Evolutionary conservation across 2,329 filamentous ascomycete species (phyloP).

Genomic region (Teratosphaeria epicoccoides): DNA sequence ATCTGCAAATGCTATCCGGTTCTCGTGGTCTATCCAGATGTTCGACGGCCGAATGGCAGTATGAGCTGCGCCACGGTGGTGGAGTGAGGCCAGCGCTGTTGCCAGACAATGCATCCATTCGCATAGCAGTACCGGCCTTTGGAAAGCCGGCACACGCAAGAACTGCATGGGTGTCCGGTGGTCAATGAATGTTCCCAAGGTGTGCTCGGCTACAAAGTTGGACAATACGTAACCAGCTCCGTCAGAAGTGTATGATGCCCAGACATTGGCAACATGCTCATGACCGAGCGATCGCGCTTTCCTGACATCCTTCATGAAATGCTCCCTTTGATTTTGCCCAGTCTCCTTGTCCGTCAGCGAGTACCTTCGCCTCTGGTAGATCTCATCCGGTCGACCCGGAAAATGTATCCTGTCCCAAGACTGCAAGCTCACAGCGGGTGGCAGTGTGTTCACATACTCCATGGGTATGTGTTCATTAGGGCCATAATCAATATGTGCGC

Average conservation of each 20-base stretch:
- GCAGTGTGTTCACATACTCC: conserved; percentile 52
- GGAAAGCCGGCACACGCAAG: conserved; percentile 51
- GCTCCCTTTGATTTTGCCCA: conserved; percentile 19
- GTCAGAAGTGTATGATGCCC: conserved; percentile 58
- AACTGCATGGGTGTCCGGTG: conserved; percentile 50
- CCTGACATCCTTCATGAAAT: conserved; percentile 53
- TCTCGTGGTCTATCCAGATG: conserved; percentile 54
- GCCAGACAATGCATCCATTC: conserved; percentile 67
- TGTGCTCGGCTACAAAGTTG: conserved; percentile 56
- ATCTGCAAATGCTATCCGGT: conserved; percentile 58
- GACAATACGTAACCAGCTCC: conserved; percentile 56
- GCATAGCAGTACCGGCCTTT: conserved; percentile 50
- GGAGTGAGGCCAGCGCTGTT: conserved; percentile 57
- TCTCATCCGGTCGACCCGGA: conserved; percentile 48
- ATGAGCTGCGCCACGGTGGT: conserved; percentile 54
- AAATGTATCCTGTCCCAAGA: conserved; percentile 53
- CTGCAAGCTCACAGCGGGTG: conserved; percentile 36
- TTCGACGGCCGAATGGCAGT: conserved; percentile 61
- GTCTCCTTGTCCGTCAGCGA: conserved; percentile 20
- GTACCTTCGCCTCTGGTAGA: conserved; percentile 31
- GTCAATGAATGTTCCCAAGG: conserved; percentile 55
- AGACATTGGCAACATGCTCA: conserved; percentile 59
- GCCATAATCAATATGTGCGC: conserved; percentile 52
- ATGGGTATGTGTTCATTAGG: conserved; percentile 60
- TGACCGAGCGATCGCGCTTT: conserved; percentile 50